Evolutionary conservation across 441 rosid species (phyloP), one percentile per base, ranked within the genome.

Genomic region (Aleurites moluccanus): DNA sequence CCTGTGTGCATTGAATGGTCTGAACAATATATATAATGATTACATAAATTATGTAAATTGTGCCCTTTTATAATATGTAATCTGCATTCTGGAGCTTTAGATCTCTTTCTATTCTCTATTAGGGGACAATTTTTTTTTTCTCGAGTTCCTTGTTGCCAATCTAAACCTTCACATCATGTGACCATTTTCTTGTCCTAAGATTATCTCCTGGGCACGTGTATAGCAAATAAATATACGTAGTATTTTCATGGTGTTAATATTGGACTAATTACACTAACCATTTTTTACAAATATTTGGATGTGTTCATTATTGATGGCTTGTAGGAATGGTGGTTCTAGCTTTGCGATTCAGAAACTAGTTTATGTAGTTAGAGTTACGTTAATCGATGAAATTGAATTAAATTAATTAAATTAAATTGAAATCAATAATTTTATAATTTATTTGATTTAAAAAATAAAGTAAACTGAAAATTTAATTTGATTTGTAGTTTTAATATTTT

Each of bases 1-100:
- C 74, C 21, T 64, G 56, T 63, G 80, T 79, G 81, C 78, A 79
- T 77, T 74, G 61, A 60, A 59, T 69, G 67, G 69, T 62, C 72
- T 73, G 78, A 77, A 73, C 76, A 55, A 45, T 78, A 86, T 82
- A 86, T 74, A 79, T 82, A 83, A 74, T 65, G 83, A 76, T 76
- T 66, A 85, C 76, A 14, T 66, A 61, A 77, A 77, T 73, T 74
- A 38, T 68, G 70, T 13, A 44, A 47, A 73, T 66, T 23, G n/a
- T 18, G n/a, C 50, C 73, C 74, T 50, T 68, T 77, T 63, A 30
- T 72, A 77, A 74, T 70, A 16, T 74, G 69, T 83, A 73, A 57
- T 72, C 60, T 75, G 76, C 65, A 57, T 78, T 50, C 38, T 42
- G 72, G 76, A 81, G 67, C 57, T 64, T 72, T 27, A 50, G 10